phyloP scores from a whole-genome alignment of 2,329 filamentous ascomycete species.

The Microascus cirrosus region DNA sequence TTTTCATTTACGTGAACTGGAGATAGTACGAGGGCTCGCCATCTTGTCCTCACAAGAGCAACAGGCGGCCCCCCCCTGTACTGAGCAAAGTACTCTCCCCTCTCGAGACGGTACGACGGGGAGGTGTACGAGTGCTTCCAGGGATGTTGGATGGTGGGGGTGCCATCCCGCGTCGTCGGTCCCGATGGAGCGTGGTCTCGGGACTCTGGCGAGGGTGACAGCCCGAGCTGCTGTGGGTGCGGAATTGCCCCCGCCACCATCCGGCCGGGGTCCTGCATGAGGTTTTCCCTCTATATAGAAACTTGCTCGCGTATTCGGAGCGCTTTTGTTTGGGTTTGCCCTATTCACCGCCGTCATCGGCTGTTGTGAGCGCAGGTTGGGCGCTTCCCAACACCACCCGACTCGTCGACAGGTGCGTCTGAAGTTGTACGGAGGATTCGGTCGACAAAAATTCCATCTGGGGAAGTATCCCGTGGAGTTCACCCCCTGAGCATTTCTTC shows the following conservation, averaged over 20 bases:
- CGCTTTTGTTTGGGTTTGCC: neutral
- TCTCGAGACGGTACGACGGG: neutral
- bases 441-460: no score
- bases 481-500: no score
- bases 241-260: neutral
- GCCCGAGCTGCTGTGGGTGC: neutral
- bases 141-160: neutral
- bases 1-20: neutral
- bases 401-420: neutral
- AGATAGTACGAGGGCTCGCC: neutral
- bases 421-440: no score
- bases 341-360: neutral
- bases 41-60: neutral
- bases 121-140: neutral
- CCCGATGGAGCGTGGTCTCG: neutral
- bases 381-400: neutral
- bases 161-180: neutral
- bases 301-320: neutral
- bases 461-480: no score
- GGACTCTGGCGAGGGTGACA: slow-evolving; percentile 1
- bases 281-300: no score
- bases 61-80: no score
- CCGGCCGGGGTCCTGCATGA: no score
- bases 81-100: neutral
- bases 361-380: neutral